These are phyloP conservation scores for Pythium brachiatum DNA, from an alignment of 352 stramenopile genomes.

Conservation along the genomic window DNA sequence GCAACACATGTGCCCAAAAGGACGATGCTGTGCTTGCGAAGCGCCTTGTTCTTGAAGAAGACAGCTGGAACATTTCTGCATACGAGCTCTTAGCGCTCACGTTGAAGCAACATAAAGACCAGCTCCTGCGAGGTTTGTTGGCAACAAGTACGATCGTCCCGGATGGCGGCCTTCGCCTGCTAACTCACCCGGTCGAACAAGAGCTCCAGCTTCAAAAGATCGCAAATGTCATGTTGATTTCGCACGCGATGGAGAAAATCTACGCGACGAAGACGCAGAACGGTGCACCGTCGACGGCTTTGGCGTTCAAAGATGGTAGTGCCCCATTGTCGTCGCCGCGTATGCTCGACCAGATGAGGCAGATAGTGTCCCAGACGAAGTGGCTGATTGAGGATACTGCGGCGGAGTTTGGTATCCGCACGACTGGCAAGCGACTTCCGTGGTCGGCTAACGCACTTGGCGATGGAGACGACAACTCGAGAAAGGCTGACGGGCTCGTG, in stretches of 20 bases:
- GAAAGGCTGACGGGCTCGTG: constrained; percentile 25
- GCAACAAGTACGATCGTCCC: constrained; percentile 28
- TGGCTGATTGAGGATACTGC: constrained; percentile 50
- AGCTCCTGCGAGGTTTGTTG: constrained; percentile 43
- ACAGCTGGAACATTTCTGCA: constrained; percentile 47
- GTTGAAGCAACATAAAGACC: constrained; percentile 39
- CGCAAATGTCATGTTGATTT: constrained; percentile 41
- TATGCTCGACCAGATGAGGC: constrained; percentile 37
- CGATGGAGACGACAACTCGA: constrained; percentile 12
- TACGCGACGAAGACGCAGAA: constrained; percentile 20
- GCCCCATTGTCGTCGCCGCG: constrained; percentile 14
- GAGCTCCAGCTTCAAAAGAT: constrained; percentile 57
- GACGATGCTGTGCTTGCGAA: constrained; percentile 35
- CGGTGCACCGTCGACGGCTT: background rate
- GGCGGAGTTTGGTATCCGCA: constrained; percentile 43
- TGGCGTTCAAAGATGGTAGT: constrained; percentile 18
- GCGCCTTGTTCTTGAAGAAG: constrained; percentile 27
- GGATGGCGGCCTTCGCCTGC: constrained; percentile 27
- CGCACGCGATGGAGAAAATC: constrained; percentile 38
- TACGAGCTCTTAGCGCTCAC: constrained; percentile 48
- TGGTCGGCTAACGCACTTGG: constrained; percentile 37
- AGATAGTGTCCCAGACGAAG: constrained; percentile 44
- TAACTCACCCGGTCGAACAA: constrained; percentile 34
- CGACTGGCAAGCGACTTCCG: constrained; percentile 31
- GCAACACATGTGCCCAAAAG: constrained; percentile 19